Conservation (phyloP, 2,329 filamentous ascomycete genomes). For the Paracamarosporium sp. region DNA sequence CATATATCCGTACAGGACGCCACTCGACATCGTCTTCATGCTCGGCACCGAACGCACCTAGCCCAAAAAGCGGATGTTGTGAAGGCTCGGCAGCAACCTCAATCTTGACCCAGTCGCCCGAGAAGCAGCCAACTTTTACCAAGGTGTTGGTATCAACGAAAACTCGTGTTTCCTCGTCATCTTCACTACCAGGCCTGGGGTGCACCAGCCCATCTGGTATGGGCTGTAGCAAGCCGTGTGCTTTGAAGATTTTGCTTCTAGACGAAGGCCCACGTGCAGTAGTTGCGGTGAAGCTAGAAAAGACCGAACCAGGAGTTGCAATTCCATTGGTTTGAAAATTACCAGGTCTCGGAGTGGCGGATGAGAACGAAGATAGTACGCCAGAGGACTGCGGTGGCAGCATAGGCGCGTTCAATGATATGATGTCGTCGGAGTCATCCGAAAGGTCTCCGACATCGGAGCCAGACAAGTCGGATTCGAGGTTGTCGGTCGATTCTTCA, state of each 20-base stretch:
- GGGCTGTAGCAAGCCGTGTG: constrained; percentile 74
- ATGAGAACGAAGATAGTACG: constrained; percentile 78
- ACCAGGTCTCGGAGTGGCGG: constrained; percentile 79
- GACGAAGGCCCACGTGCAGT: constrained; percentile 75
- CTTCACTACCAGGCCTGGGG: constrained; percentile 81
- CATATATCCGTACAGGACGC: constrained; percentile 88
- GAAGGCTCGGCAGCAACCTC: constrained; percentile 79
- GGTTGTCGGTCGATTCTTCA: constrained; percentile 51
- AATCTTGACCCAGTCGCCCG: constrained; percentile 92
- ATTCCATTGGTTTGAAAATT: constrained; percentile 76
- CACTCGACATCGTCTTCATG: constrained; percentile 70
- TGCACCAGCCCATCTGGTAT: constrained; percentile 83
- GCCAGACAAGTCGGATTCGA: constrained; percentile 66
- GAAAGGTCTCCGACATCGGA: constrained; percentile 79
- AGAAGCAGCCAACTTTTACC: constrained; percentile 92
- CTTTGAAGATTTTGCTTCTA: constrained; percentile 81
- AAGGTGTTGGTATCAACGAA: constrained; percentile 89
- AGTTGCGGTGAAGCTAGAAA: constrained; percentile 84
- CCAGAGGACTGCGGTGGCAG: constrained; percentile 80
- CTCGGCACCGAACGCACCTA: constrained; percentile 70
- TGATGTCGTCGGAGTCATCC: constrained; percentile 93
- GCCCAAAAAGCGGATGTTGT: constrained; percentile 70
- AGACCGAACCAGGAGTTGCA: constrained; percentile 84
- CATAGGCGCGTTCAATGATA: constrained; percentile 82
- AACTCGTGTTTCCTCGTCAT: constrained; percentile 84